Evolutionary conservation across 495 filamentous ascomycete species (phyloP).

Genomic region (Trichoderma gamsii): DNA sequence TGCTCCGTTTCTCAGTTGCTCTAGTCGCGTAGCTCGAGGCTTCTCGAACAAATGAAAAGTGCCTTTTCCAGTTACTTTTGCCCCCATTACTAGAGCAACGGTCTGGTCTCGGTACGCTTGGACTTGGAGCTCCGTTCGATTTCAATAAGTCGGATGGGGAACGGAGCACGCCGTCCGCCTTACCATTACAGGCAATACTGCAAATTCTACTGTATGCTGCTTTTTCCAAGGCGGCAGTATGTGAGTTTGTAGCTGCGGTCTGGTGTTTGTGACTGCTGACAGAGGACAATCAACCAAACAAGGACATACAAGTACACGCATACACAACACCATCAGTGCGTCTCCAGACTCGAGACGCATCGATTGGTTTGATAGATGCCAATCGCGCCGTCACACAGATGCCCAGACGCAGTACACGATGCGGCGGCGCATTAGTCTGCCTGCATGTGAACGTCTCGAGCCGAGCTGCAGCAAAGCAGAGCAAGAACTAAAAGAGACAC

Average conservation of each 20-base stretch:
- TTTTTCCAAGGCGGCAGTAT: no score
- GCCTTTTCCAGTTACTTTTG: background rate
- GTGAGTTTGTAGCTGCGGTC: no score
- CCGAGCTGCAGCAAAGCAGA: background rate
- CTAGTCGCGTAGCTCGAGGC: constrained; percentile 6
- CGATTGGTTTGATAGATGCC: no score
- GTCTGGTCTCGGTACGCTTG: background rate
- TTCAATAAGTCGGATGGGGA: background rate
- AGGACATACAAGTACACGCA: no score
- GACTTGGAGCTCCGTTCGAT: background rate
- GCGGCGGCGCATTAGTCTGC: background rate
- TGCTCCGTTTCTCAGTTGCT: background rate
- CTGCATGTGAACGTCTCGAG: constrained; percentile 4
- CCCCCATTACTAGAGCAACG: background rate
- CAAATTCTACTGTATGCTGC: no score
- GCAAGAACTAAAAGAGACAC: background rate
- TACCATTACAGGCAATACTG: background rate
- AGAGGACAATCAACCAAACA: no score
- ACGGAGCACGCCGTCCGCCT: background rate
- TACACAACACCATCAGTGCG: no score
- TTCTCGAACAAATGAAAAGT: constrained; percentile 4
- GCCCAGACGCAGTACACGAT: background rate
- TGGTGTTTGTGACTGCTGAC: no score
- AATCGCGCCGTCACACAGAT: background rate
- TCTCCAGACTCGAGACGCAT: no score